phyloP scores from a whole-genome alignment of 2,329 filamentous ascomycete species.

The Cladosporium cucumerinum region DNA sequence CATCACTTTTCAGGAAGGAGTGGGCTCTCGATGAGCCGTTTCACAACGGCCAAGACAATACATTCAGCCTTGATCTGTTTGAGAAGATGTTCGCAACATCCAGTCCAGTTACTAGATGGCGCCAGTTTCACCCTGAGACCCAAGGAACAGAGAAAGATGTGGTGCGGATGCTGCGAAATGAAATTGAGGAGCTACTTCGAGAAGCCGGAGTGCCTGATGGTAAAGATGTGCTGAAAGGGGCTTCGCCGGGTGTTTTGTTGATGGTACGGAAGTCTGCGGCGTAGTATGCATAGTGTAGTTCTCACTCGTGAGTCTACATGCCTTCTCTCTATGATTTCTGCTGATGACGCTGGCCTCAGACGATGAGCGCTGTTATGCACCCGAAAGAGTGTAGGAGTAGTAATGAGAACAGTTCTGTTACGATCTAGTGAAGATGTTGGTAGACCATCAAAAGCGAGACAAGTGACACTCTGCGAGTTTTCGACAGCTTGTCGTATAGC shows the following conservation, averaged over 20 bases:
- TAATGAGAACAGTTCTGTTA: background rate
- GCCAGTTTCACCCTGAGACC: constrained; percentile 43
- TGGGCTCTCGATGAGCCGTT: constrained; percentile 36
- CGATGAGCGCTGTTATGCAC: too few relatives aligned
- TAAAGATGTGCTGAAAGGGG: background rate
- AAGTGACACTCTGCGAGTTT: background rate
- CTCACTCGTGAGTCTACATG: background rate
- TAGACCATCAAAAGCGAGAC: background rate
- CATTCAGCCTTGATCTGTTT: constrained; percentile 26
- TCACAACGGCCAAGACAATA: constrained; percentile 21
- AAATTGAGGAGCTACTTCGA: background rate
- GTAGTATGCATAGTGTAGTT: background rate
- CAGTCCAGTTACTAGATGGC: constrained; percentile 46
- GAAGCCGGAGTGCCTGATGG: background rate
- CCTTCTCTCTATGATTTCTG: background rate
- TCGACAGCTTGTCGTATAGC: background rate
- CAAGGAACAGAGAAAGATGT: constrained; percentile 41
- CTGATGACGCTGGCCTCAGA: background rate
- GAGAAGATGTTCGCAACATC: constrained; percentile 38
- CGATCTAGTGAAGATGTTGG: background rate
- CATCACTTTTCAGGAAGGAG: constrained; percentile 41
- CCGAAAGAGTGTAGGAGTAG: background rate
- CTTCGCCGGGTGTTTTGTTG: background rate
- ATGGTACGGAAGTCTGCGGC: constrained; percentile 3
- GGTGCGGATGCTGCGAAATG: constrained; percentile 18